Evolutionary conservation across 2,329 filamentous ascomycete species (phyloP).

Genomic region (Colletotrichum gloeosporioides): DNA sequence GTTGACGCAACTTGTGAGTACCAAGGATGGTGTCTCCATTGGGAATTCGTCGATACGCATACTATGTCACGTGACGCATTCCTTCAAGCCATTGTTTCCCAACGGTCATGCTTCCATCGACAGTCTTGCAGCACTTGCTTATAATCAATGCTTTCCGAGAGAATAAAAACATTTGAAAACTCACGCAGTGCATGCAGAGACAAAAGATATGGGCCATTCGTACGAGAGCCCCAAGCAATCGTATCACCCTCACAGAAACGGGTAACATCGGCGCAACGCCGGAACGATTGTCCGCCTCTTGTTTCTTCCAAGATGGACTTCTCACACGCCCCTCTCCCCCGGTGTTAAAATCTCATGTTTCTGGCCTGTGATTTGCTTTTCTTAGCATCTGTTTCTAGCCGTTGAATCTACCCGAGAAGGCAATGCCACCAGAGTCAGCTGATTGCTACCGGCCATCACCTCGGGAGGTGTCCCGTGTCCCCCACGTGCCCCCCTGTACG

Average conservation of each 20-base stretch:
- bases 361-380: background rate
- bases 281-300: background rate
- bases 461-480: background rate
- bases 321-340: background rate
- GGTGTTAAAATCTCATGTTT: background rate
- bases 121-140: background rate
- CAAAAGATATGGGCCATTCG: background rate
- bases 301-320: background rate
- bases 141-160: background rate
- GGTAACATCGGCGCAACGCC: background rate
- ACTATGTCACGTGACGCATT: background rate
- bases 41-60: background rate
- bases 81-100: background rate
- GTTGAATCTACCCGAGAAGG: background rate
- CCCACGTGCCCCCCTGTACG: background rate
- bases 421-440: background rate
- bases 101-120: background rate
- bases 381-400: background rate
- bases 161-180: background rate
- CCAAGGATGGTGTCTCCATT: background rate
- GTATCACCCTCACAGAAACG: background rate
- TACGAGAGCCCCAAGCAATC: background rate
- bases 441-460: background rate
- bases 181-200: background rate
- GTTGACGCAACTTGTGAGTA: background rate